A percentile compares a stretch with the other conserved stretches of the same genome.
Evolutionary conservation across 176 grass and related monocot genomes (phyloP).

Genomic region (Triticum turgidum): DNA sequence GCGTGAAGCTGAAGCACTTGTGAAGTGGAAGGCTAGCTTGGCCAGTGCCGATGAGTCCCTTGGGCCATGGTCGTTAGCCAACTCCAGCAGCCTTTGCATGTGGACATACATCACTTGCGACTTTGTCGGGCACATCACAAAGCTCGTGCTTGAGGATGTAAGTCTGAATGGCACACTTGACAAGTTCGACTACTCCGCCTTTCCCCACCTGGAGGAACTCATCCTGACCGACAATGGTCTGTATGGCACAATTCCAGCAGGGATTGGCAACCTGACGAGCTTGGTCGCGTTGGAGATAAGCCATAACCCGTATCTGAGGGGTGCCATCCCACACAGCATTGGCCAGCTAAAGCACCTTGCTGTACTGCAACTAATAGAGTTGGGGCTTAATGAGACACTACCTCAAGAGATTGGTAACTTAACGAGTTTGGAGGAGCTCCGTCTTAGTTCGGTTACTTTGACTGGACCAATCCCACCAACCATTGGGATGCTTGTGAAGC

Average conservation of each 20-base stretch:
- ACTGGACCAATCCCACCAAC: not conserved
- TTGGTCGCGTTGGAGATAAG: too few relatives aligned
- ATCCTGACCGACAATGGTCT: not conserved
- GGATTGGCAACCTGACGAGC: not conserved
- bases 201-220: not conserved
- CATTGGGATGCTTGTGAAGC: not conserved
- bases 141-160: not conserved
- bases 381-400: not conserved
- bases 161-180: not conserved
- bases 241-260: not conserved
- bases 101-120: not conserved
- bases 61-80: not conserved
- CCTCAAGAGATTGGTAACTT: not conserved
- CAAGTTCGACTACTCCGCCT: not conserved
- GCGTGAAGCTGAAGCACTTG: not conserved
- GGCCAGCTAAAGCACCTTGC: too few relatives aligned
- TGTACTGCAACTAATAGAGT: not conserved
- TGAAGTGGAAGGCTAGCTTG: slow-evolving; percentile 2
- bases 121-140: not conserved
- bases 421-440: not conserved
- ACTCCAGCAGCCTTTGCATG: not conserved
- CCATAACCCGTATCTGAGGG: too few relatives aligned
- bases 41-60: not conserved
- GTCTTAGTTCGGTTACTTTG: not conserved
- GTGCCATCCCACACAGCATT: too few relatives aligned